Evolutionary conservation across 345 rosid genomes (phyloP).

Genomic region (Sonneratia alba): DNA sequence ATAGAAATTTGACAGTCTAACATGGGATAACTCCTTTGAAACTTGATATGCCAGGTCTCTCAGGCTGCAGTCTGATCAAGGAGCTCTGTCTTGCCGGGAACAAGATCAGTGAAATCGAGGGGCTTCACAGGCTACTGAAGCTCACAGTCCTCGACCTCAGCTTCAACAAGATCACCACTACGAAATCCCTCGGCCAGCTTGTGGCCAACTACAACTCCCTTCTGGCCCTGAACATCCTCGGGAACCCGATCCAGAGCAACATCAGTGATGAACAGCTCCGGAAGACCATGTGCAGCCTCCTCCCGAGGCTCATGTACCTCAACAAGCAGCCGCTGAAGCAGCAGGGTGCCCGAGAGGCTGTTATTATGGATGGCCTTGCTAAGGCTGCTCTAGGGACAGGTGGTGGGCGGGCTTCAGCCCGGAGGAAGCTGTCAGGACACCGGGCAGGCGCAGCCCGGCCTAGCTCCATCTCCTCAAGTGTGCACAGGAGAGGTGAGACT

Average conservation of each 20-base stretch:
- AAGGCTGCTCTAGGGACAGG: conserved; percentile 62
- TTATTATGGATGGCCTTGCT: conserved; percentile 62
- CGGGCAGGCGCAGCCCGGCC: conserved; percentile 21
- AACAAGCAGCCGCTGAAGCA: conserved; percentile 81
- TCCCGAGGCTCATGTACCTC: conserved; percentile 66
- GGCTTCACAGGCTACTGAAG: conserved; percentile 83
- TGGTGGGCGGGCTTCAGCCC: conserved; percentile 21
- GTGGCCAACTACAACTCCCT: conserved; percentile 81
- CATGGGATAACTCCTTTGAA: background rate
- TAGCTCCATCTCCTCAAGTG: conserved; percentile 15
- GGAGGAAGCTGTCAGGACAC: conserved; percentile 21
- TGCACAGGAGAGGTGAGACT: conserved; percentile 19
- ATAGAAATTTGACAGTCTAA: background rate
- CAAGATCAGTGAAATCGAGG: conserved; percentile 80
- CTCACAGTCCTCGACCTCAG: conserved; percentile 76
- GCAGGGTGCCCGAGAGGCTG: conserved; percentile 58
- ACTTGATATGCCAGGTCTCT: conserved; percentile 43
- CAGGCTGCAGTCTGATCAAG: conserved; percentile 74
- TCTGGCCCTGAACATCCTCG: conserved; percentile 66
- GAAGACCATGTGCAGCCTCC: conserved; percentile 61
- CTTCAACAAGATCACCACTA: conserved; percentile 88
- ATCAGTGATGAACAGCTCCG: conserved; percentile 71
- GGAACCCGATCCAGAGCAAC: conserved; percentile 76
- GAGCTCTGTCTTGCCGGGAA: conserved; percentile 86
- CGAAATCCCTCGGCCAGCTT: conserved; percentile 79